Percentiles rank a stretch among this genome's conserved stretches.
Conservation (phyloP, 352 stramenopile species). For the Phytophthora sp. region DNA sequence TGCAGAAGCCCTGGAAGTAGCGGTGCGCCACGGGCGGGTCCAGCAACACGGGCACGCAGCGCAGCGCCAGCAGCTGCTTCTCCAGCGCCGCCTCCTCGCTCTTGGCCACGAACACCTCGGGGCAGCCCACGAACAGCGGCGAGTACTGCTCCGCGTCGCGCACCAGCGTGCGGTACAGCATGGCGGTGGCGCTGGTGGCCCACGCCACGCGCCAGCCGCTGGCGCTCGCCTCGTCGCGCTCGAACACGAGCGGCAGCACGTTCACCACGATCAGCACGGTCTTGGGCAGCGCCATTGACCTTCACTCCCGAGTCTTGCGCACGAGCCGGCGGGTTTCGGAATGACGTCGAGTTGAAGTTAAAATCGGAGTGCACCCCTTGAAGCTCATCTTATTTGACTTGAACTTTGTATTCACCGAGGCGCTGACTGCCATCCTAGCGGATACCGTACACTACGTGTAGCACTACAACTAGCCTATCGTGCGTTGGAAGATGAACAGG, state of each 20-base stretch:
- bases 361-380: slow-evolving; percentile 15
- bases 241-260: slow-evolving; percentile 78
- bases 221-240: slow-evolving; percentile 41
- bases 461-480: too few relatives aligned
- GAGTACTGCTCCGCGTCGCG: slow-evolving; percentile 52
- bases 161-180: slow-evolving; percentile 82
- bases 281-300: slow-evolving; percentile 33
- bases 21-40: slow-evolving; percentile 83
- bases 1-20: slow-evolving; percentile 96
- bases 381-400: slow-evolving; percentile 17
- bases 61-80: slow-evolving; percentile 83
- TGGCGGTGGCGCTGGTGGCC: slow-evolving; percentile 74
- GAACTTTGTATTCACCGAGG: slow-evolving; percentile 13
- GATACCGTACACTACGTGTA: not conserved
- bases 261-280: slow-evolving; percentile 84
- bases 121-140: slow-evolving; percentile 76
- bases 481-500: slow-evolving; percentile 43
- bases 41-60: slow-evolving; percentile 96
- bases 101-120: slow-evolving; percentile 71
- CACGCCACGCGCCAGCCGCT: slow-evolving; percentile 68
- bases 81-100: slow-evolving; percentile 70
- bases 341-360: slow-evolving; percentile 20
- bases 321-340: slow-evolving; percentile 13
- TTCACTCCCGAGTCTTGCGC: slow-evolving; percentile 13
- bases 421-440: slow-evolving; percentile 4